Percentiles rank a stretch among this genome's conserved stretches.
phyloP scores from a whole-genome alignment of 2,329 filamentous ascomycete genomes.

The Pyricularia sp. region DNA sequence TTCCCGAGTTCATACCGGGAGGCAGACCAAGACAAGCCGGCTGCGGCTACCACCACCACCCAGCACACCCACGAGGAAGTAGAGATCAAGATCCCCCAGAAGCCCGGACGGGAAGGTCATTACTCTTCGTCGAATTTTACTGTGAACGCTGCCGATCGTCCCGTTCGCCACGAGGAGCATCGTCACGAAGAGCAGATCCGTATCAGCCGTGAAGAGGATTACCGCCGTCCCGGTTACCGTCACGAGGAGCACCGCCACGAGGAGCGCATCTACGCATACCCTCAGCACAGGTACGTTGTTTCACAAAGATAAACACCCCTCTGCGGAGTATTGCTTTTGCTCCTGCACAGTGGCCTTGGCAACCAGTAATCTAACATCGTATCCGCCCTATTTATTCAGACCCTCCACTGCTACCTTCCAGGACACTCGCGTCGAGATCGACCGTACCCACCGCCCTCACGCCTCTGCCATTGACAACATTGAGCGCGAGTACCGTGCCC shows the following conservation, averaged over 20 bases:
- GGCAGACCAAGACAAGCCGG: constrained; percentile 20
- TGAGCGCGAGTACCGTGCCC: constrained; percentile 54
- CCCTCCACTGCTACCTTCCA: neutral
- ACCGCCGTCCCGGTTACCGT: constrained; percentile 57
- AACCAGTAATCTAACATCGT: neutral
- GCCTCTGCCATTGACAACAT: constrained; percentile 45
- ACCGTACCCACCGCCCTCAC: constrained; percentile 35
- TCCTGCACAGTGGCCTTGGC: neutral
- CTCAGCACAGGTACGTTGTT: neutral
- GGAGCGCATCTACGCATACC: constrained; percentile 32
- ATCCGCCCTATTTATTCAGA: neutral
- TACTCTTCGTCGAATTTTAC: constrained; percentile 64
- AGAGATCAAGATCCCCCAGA: constrained; percentile 66
- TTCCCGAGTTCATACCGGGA: constrained; percentile 54
- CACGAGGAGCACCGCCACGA: constrained; percentile 29
- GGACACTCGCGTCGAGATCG: constrained; percentile 54
- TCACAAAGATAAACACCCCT: neutral
- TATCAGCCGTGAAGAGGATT: constrained; percentile 62
- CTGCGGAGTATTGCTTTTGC: neutral
- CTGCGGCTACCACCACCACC: constrained; percentile 31
- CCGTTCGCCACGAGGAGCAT: constrained; percentile 46
- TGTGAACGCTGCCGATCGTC: constrained; percentile 41
- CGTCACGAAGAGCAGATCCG: constrained; percentile 73
- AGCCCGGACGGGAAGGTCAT: constrained; percentile 97
- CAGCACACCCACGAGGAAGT: constrained; percentile 65